Base-by-base conservation (phyloP, 2,329 filamentous ascomycete genomes). In the Penicillium sp. region DNA sequence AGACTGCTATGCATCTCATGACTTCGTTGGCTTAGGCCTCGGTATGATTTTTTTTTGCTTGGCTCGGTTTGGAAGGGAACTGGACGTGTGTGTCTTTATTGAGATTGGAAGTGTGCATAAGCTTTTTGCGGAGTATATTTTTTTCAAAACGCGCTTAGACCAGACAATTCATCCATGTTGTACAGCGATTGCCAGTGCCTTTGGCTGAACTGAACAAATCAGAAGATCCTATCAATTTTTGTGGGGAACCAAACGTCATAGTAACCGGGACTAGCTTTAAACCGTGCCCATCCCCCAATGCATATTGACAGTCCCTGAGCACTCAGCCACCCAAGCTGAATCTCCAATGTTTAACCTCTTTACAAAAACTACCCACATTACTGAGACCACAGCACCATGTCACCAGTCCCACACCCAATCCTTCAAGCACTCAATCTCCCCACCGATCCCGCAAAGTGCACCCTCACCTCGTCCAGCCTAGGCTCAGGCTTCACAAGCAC, bases 1-100 rank as follows among this genome's bases (percentile, higher is more conserved):
- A 93, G 78, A 88, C 86, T 44, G 92, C 91, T 0, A 76, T 89
- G 13, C 88, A 88, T 78, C 87, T 93, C 75, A 85, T 95, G 76
- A 86, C 69, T 54, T 59, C 63, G 24, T 59, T 66, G 31, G 51
- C 53, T 59, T 40, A 33, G 24, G 22, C 37, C 40, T 51, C 16
- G 47, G 52, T 41, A 46, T 27, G 40, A 33, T 40, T 52, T 43
- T 19, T 40, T 56, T 43, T 35, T 11, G 16, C 22, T 49, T 49
- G 39, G 33, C 18, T n/a, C 6, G n/a, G 9, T 47, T 33, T n/a
- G 41, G n/a, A 14, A 14, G 33, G n/a, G 39, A 44, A 37, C 2
- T 7, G 40, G 31, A 10, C 10, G 33, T 33, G 16, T 24, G 18
- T 24, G 36, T 41, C 16, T 41, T 53, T 18, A 14, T 31, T 47